These are phyloP conservation scores for Osmozyma mogii DNA, from an alignment of 805 yeast genomes.

Conservation along the genomic window DNA sequence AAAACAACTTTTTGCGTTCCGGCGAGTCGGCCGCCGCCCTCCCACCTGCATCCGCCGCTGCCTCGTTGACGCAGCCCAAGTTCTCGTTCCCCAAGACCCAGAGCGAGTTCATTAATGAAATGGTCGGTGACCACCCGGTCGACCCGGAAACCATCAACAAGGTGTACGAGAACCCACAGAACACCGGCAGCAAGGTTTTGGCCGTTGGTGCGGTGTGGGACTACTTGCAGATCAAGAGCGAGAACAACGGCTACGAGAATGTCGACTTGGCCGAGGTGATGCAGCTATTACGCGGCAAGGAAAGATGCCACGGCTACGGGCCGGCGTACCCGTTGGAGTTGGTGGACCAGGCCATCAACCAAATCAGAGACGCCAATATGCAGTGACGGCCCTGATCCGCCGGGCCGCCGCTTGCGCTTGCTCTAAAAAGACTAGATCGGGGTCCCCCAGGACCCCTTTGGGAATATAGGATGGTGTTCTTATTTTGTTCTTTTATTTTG, in stretches of 20 bases:
- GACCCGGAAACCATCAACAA: conserved; percentile 17
- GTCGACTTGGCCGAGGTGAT: conserved; percentile 55
- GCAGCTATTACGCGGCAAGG: conserved; percentile 54
- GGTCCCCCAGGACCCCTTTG: too few species aligned
- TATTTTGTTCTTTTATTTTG: too few species aligned
- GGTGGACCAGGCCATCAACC: conserved; percentile 31
- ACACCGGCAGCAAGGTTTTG: conserved; percentile 42
- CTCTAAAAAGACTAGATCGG: too few species aligned
- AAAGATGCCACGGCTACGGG: conserved; percentile 74
- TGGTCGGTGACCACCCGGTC: conserved; percentile 22
- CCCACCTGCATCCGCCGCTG: background rate
- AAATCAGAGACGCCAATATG: too few species aligned
- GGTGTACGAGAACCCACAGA: conserved; percentile 28
- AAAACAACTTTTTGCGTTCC: conserved; percentile 47
- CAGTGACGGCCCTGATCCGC: too few species aligned
- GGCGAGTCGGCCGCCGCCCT: conserved; percentile 2
- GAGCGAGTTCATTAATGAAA: conserved; percentile 23
- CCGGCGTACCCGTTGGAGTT: conserved; percentile 49
- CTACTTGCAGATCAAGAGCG: conserved; percentile 44
- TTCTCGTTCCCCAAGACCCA: conserved; percentile 30
- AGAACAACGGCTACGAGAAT: conserved; percentile 38
- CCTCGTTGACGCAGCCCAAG: conserved; percentile 5
- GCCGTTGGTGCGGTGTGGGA: conserved; percentile 84
- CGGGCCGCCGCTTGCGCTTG: too few species aligned
- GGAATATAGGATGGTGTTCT: too few species aligned